Evolutionary conservation across 768 basidiomycete genomes (phyloP).

Genomic region (Saitozyma podzolica): DNA sequence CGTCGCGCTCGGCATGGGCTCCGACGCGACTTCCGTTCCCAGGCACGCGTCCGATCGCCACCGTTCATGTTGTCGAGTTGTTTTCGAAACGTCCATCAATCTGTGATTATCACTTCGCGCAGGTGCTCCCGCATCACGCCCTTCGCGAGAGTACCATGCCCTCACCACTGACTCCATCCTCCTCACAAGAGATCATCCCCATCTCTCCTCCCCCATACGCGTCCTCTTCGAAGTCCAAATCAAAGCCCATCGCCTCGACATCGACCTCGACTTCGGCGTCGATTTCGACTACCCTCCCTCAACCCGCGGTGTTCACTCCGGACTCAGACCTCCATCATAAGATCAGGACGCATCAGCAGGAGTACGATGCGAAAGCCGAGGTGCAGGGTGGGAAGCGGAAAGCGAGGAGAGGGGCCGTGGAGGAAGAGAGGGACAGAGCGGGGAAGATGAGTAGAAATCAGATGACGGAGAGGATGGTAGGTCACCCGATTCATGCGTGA

Average conservation of each 20-base stretch:
- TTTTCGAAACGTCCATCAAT: too few relatives aligned
- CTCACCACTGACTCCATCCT: slow-evolving; percentile 33
- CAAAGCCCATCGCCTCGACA: background rate
- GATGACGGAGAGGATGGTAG: slow-evolving; percentile 35
- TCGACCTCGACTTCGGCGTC: background rate
- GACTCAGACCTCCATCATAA: slow-evolving; percentile 9
- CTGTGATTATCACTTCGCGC: too few relatives aligned
- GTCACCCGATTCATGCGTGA: background rate
- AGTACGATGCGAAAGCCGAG: slow-evolving; percentile 18
- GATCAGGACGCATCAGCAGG: slow-evolving; percentile 5
- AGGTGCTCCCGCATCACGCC: too few relatives aligned
- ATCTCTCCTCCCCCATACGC: slow-evolving; percentile 35
- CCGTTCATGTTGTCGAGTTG: too few relatives aligned
- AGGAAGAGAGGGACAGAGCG: slow-evolving; percentile 18
- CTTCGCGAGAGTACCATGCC: slow-evolving; percentile 13
- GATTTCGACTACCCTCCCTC: slow-evolving; percentile 15
- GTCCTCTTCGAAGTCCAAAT: background rate
- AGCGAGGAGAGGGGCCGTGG: slow-evolving; percentile 13
- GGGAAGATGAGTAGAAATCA: slow-evolving; percentile 18
- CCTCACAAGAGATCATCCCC: slow-evolving; percentile 45
- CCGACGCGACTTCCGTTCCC: too few relatives aligned
- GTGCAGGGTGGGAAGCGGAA: slow-evolving; percentile 26
- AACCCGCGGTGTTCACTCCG: slow-evolving; percentile 10
- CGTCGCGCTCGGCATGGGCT: too few relatives aligned
- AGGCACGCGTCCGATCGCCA: too few relatives aligned